Conservation (phyloP, 2,329 filamentous ascomycete species). For the Stachybotrys echinatus region DNA sequence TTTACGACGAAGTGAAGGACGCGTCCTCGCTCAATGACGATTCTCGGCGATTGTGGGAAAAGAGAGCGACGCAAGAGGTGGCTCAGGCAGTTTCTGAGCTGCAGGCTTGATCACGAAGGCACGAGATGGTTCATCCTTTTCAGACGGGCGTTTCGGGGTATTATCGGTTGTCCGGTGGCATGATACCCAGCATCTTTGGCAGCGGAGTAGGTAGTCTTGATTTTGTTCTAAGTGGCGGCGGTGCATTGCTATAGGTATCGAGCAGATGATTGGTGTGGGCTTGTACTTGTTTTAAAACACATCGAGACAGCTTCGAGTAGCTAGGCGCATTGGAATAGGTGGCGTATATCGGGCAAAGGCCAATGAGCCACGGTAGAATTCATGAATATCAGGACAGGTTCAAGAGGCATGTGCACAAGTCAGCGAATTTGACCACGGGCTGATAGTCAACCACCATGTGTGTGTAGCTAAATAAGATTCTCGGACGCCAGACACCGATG, state of each 20-base stretch:
- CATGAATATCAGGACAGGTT: too few species aligned
- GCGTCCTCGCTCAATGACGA: constrained; percentile 57
- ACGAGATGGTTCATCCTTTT: constrained; percentile 16
- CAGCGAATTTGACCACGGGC: too few species aligned
- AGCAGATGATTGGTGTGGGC: neutral
- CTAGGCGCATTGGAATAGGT: neutral
- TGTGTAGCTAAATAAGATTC: too few species aligned
- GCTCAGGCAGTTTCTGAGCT: constrained; percentile 63
- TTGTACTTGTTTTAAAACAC: neutral
- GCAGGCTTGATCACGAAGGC: constrained; percentile 32
- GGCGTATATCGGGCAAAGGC: neutral
- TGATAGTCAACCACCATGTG: too few species aligned
- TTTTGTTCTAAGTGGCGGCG: constrained; percentile 7
- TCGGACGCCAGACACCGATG: too few species aligned
- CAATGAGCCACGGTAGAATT: neutral
- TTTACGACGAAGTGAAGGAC: constrained; percentile 67
- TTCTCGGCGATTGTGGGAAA: constrained; percentile 66
- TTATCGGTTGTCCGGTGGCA: constrained; percentile 16
- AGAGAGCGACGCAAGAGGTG: constrained; percentile 73
- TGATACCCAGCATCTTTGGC: constrained; percentile 27
- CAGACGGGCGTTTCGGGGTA: constrained; percentile 21
- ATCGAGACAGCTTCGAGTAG: neutral
- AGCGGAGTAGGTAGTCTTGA: constrained; percentile 18
- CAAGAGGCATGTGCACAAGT: too few species aligned
- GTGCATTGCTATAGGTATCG: neutral